Evolutionary conservation across 352 stramenopile species (phyloP).

Genomic region (Phytophthora europaea): DNA sequence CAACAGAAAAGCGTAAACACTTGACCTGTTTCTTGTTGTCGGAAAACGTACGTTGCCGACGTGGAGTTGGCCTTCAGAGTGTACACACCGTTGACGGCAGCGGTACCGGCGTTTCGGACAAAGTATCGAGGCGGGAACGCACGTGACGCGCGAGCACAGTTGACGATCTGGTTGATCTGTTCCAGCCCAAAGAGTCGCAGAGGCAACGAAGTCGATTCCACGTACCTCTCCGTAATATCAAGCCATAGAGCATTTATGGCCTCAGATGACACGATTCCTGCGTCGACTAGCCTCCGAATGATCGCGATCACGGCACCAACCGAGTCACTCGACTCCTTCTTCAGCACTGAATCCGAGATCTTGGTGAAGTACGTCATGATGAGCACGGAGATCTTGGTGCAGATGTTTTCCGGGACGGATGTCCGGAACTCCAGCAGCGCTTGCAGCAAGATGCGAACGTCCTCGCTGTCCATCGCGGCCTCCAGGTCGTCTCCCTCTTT

Average conservation of each 20-base stretch:
- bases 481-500: conserved; percentile 53
- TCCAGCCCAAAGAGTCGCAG: conserved; percentile 96
- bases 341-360: conserved; percentile 80
- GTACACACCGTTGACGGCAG: conserved; percentile 95
- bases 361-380: conserved; percentile 89
- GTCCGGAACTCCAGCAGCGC: conserved; percentile 82
- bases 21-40: conserved; percentile 74
- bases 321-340: conserved; percentile 88
- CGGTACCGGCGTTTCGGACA: conserved; percentile 91
- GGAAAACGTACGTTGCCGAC: conserved; percentile 81
- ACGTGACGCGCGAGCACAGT: conserved; percentile 79
- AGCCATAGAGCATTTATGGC: conserved; percentile 86
- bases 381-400: conserved; percentile 72
- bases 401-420: conserved; percentile 72
- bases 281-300: conserved; percentile 84
- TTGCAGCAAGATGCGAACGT: conserved; percentile 83
- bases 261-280: conserved; percentile 54
- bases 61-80: conserved; percentile 77
- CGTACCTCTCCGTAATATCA: conserved; percentile 82
- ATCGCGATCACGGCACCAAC: conserved; percentile 85
- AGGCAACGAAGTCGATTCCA: conserved; percentile 93
- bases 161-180: conserved; percentile 94
- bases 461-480: conserved; percentile 79
- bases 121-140: conserved; percentile 91
- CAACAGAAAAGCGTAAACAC: conserved; percentile 97